Percentiles rank a stretch among this genome's conserved stretches.
Conservation (phyloP, 2,329 filamentous ascomycete genomes). For the Westerdykella ornata region DNA sequence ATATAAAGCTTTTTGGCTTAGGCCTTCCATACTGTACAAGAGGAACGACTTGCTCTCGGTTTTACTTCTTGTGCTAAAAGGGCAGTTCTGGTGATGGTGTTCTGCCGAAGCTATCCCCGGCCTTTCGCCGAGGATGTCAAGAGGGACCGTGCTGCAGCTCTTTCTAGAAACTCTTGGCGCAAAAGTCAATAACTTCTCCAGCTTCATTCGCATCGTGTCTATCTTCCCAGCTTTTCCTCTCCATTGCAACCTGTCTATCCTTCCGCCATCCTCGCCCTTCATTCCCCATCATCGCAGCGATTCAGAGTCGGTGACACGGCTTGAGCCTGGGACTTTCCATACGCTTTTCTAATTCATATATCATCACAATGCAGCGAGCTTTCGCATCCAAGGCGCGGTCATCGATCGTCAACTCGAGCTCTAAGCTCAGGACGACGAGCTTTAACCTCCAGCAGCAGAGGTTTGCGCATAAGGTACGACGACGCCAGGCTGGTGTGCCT, state of each 20-base stretch:
- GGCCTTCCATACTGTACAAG: too few relatives aligned
- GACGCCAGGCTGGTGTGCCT: background rate
- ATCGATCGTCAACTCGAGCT: conserved; percentile 65
- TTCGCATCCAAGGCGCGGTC: conserved; percentile 74
- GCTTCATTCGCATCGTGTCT: background rate
- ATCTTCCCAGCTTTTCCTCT: conserved; percentile 7
- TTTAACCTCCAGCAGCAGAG: conserved; percentile 79
- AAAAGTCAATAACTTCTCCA: background rate
- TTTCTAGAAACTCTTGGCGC: background rate
- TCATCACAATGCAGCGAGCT: conserved; percentile 83
- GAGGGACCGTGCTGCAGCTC: background rate
- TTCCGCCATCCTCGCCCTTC: conserved; percentile 12
- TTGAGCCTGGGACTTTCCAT: conserved; percentile 18
- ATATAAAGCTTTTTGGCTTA: too few relatives aligned
- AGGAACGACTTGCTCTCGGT: too few relatives aligned
- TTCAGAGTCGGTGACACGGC: conserved; percentile 33
- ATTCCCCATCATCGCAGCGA: conserved; percentile 28
- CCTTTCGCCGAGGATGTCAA: too few relatives aligned
- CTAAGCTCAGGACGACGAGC: conserved; percentile 47
- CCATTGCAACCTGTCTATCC: conserved; percentile 14
- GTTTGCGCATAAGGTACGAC: conserved; percentile 92
- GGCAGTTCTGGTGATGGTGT: too few relatives aligned
- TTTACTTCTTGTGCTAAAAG: too few relatives aligned
- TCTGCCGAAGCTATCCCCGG: too few relatives aligned
- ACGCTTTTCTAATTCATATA: conserved; percentile 13